These are phyloP conservation scores for Exophiala mesophila DNA, from an alignment of 2,329 filamentous ascomycete genomes.

Conservation along the genomic window DNA sequence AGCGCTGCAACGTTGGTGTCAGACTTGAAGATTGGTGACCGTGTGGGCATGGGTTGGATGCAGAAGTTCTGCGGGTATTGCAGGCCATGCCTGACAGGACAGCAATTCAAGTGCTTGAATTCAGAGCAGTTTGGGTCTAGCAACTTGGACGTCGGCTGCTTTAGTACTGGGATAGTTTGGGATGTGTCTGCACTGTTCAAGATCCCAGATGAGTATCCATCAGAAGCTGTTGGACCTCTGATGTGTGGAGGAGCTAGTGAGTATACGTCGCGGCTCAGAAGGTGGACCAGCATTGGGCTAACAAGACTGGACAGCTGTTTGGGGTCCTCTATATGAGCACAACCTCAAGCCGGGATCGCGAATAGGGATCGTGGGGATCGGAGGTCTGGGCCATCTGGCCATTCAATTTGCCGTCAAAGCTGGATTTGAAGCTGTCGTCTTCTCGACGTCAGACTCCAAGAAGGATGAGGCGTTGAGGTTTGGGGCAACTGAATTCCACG, in stretches of 20 bases:
- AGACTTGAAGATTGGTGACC: constrained; percentile 21
- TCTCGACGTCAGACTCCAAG: constrained; percentile 60
- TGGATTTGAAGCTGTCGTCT: constrained; percentile 59
- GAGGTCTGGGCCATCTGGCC: constrained; percentile 70
- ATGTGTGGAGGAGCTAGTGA: constrained; percentile 23
- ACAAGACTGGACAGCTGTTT: constrained; percentile 13
- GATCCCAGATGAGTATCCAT: constrained; percentile 27
- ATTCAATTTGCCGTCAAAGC: constrained; percentile 71
- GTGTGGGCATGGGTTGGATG: constrained; percentile 24
- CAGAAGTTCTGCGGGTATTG: constrained; percentile 22
- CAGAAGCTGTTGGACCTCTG: constrained; percentile 22
- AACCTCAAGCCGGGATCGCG: constrained; percentile 14
- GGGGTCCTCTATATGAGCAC: constrained; percentile 17
- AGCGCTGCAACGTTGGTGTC: constrained; percentile 15
- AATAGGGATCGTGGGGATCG: constrained; percentile 69
- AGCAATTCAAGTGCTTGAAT: constrained; percentile 29
- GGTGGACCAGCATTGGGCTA: background rate
- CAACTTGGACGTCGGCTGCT: constrained; percentile 22
- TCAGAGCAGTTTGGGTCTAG: constrained; percentile 14
- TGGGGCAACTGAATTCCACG: constrained; percentile 59
- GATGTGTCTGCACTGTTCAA: constrained; percentile 19
- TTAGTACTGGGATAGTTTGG: constrained; percentile 23
- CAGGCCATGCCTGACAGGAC: constrained; percentile 27
- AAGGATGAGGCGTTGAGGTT: constrained; percentile 59
- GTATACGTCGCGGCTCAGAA: background rate